Percentiles rank a stretch among this genome's conserved stretches.
Evolutionary conservation across 148 eudicot species (phyloP).

Genomic region (Chenopodium berlandieri): DNA sequence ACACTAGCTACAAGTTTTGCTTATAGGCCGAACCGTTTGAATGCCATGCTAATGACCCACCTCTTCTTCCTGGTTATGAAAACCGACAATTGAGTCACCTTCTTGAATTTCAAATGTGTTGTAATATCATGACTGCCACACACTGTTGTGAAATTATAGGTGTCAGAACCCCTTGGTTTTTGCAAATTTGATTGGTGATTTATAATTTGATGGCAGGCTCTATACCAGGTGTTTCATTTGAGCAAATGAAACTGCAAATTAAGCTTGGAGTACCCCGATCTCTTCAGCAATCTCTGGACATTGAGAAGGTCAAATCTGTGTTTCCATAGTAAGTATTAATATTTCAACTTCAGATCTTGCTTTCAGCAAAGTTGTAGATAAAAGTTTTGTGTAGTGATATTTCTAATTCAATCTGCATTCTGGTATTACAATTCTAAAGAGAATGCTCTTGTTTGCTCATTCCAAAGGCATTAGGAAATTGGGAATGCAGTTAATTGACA

Average conservation of each 20-base stretch:
- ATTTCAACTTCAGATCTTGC: neutral
- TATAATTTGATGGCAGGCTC: slow-evolving; percentile 52
- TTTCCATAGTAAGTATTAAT: slow-evolving; percentile 84
- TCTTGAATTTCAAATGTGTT: neutral
- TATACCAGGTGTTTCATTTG: slow-evolving; percentile 90
- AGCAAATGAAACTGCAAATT: slow-evolving; percentile 87
- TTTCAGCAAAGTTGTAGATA: neutral
- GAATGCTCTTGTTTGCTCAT: neutral
- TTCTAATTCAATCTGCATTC: neutral
- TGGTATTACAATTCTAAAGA: neutral
- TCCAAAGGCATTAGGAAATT: neutral
- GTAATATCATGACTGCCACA: neutral
- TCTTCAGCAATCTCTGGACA: slow-evolving; percentile 67
- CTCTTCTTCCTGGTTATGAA: neutral
- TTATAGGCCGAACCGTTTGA: neutral
- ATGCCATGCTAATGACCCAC: neutral
- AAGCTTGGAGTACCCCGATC: slow-evolving; percentile 90
- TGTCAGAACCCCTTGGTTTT: neutral
- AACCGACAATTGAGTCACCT: neutral
- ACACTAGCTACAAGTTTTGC: neutral
- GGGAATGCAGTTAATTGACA: neutral
- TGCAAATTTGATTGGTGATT: neutral
- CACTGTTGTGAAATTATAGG: neutral
- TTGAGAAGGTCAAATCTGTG: slow-evolving; percentile 88
- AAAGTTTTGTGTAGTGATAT: neutral